phyloP scores from a whole-genome alignment of 2,329 filamentous ascomycete species.

The Penicillium sp. region DNA sequence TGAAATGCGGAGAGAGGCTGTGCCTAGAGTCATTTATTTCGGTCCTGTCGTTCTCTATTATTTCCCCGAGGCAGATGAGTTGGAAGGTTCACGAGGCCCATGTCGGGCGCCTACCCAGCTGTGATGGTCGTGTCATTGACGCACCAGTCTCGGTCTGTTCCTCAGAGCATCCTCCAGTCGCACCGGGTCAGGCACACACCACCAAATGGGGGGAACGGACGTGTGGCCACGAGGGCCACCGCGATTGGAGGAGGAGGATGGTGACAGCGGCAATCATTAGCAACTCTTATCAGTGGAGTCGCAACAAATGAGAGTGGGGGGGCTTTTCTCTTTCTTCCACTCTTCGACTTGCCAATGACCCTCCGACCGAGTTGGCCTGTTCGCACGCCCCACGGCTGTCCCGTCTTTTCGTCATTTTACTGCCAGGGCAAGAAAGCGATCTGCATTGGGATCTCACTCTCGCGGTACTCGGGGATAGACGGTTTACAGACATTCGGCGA shows the following conservation, averaged over 20 bases:
- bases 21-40: neutral
- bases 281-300: constrained; percentile 20
- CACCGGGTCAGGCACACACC: neutral
- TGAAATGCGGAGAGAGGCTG: constrained; percentile 17
- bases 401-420: constrained; percentile 20
- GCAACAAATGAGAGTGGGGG: constrained; percentile 8
- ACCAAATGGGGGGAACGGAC: constrained; percentile 1
- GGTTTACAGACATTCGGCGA: neutral
- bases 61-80: too few relatives aligned
- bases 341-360: neutral
- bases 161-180: neutral
- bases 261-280: constrained; percentile 26
- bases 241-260: constrained; percentile 20
- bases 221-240: constrained; percentile 23
- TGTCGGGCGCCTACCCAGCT: neutral
- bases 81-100: too few relatives aligned
- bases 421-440: constrained; percentile 14
- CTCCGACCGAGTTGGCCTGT: neutral
- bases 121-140: neutral
- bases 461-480: too few relatives aligned
- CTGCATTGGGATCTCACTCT: constrained; percentile 13
- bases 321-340: neutral
- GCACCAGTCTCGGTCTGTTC: neutral
- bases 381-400: constrained; percentile 14
- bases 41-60: neutral